Conservation (phyloP, 176 grass and related monocot species). For the Thalia dealbata region DNA sequence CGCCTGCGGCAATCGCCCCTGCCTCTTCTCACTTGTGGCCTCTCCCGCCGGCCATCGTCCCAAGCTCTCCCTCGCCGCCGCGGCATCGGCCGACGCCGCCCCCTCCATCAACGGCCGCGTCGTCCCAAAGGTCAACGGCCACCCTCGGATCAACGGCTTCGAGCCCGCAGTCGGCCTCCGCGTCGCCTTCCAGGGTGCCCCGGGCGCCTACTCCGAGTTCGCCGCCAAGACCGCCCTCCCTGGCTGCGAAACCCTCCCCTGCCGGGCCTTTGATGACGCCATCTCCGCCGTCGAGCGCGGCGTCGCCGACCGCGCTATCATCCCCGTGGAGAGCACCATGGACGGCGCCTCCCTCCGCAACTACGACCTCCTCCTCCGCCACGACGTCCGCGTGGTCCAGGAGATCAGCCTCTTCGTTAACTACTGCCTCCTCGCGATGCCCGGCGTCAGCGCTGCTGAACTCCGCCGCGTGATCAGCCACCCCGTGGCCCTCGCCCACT, state of each 20-base stretch:
- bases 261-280: slow-evolving; percentile 57
- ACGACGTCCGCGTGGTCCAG: slow-evolving; percentile 63
- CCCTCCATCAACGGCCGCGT: background rate
- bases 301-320: slow-evolving; percentile 48
- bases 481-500: slow-evolving; percentile 91
- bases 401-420: slow-evolving; percentile 95
- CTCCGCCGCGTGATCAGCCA: slow-evolving; percentile 94
- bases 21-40: background rate
- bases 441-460: slow-evolving; percentile 61
- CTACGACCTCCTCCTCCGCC: slow-evolving; percentile 86
- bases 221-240: slow-evolving; percentile 73
- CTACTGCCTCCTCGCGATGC: slow-evolving; percentile 97
- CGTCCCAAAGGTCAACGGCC: slow-evolving; percentile 32
- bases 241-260: slow-evolving; percentile 52
- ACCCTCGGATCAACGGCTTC: slow-evolving; percentile 13
- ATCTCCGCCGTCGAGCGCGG: slow-evolving; percentile 59
- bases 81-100: background rate
- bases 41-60: no score
- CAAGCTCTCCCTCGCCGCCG: background rate
- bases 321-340: slow-evolving; percentile 93
- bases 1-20: background rate
- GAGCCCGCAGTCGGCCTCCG: slow-evolving; percentile 19
- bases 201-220: slow-evolving; percentile 87
- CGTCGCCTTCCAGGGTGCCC: slow-evolving; percentile 80
- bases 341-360: slow-evolving; percentile 73